These are phyloP conservation scores for Catharanthus roseus DNA, from an alignment of 257 asterid genomes.

Conservation along the genomic window DNA sequence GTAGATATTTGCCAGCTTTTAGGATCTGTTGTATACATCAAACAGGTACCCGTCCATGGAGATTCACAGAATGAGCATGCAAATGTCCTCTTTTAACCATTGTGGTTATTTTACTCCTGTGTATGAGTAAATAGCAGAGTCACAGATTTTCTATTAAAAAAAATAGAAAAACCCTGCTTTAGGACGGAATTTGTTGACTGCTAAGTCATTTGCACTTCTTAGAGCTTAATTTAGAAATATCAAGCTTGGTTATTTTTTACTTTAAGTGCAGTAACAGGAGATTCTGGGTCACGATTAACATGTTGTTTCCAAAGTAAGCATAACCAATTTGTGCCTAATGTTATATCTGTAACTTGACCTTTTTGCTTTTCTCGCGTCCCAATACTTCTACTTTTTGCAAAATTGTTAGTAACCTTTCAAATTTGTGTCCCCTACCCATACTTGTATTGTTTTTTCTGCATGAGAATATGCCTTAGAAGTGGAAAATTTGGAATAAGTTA, in stretches of 20 bases:
- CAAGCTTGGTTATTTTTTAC: background rate
- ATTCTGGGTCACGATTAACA: background rate
- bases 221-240: slow-evolving; percentile 1
- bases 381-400: background rate
- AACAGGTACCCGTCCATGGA: slow-evolving; percentile 44
- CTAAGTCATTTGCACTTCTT: background rate
- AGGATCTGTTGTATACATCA: slow-evolving; percentile 51
- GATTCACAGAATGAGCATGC: background rate
- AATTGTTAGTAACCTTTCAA: background rate
- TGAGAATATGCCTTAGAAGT: background rate
- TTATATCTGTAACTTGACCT: background rate
- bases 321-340: background rate
- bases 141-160: background rate
- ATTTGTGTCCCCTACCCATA: background rate
- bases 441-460: background rate
- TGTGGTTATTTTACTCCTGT: background rate
- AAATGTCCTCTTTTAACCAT: too few species aligned
- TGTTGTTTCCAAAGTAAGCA: background rate
- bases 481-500: background rate
- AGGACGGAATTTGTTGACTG: background rate
- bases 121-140: too few species aligned
- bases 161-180: background rate
- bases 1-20: slow-evolving; percentile 72
- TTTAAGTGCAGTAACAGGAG: background rate
- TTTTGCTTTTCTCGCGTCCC: background rate